These are phyloP conservation scores for Penicillium occitanis DNA, from an alignment of 2,329 filamentous ascomycete species.

Conservation along the genomic window DNA sequence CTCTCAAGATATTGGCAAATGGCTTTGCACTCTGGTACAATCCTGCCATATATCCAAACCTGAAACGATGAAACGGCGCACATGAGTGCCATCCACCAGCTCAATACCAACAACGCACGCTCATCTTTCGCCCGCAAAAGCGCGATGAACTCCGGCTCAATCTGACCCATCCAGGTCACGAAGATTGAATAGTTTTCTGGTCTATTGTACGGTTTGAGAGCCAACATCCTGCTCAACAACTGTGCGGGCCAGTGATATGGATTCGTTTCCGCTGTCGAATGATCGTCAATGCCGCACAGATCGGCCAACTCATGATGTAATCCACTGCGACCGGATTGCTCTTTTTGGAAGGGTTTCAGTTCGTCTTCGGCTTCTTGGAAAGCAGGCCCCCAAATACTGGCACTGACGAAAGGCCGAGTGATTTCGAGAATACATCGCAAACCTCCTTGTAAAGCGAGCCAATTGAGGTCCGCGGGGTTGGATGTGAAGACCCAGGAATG, in stretches of 20 bases:
- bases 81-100: constrained; percentile 35
- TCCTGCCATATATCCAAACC: constrained; percentile 33
- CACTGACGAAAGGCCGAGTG: constrained; percentile 27
- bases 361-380: constrained; percentile 20
- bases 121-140: constrained; percentile 34
- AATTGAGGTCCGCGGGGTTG: constrained; percentile 34
- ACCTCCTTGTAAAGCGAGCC: constrained; percentile 39
- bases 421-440: constrained; percentile 34
- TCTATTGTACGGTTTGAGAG: constrained; percentile 26
- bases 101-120: constrained; percentile 36
- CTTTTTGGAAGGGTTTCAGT: constrained; percentile 30
- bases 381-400: constrained; percentile 35
- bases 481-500: constrained; percentile 39
- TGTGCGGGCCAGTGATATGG: constrained; percentile 34
- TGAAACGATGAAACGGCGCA: constrained; percentile 16
- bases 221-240: constrained; percentile 36
- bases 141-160: constrained; percentile 33
- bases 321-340: constrained; percentile 29
- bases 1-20: constrained; percentile 40
- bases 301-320: constrained; percentile 35
- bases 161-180: constrained; percentile 37
- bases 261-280: constrained; percentile 28
- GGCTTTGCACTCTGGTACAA: constrained; percentile 37
- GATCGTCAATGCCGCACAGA: constrained; percentile 34
- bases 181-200: constrained; percentile 29